A percentile compares a stretch with the other conserved stretches of the same genome.
phyloP scores from a whole-genome alignment of 768 basidiomycete species.

The Hericium coralloides region DNA sequence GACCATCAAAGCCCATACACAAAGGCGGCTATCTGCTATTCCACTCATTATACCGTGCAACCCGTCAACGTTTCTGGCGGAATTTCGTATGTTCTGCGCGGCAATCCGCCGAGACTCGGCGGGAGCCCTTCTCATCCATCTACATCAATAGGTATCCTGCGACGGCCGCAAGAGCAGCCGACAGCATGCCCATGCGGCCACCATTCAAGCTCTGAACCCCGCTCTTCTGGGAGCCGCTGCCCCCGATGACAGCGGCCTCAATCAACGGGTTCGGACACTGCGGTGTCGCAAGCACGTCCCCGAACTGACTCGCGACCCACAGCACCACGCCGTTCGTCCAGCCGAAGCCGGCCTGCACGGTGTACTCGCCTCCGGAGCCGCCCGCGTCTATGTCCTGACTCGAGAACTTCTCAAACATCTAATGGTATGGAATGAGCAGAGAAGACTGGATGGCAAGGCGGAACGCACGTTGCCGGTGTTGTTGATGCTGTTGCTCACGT shows the following conservation, averaged over 20 bases:
- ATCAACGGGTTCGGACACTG: constrained; percentile 42
- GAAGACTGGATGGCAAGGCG: not conserved
- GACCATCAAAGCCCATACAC: no score
- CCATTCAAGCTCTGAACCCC: no score
- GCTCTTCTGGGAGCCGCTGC: no score
- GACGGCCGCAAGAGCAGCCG: no score
- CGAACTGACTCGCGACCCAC: constrained; percentile 66
- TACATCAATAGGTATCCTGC: no score
- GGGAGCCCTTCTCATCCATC: no score
- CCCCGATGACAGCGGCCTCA: not conserved
- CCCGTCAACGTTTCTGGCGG: no score
- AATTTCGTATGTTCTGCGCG: no score
- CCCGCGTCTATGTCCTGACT: constrained; percentile 68
- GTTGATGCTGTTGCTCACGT: constrained; percentile 52
- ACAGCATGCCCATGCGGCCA: no score
- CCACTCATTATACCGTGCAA: no score
- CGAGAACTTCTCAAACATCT: constrained; percentile 92
- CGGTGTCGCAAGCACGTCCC: constrained; percentile 48
- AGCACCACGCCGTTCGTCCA: constrained; percentile 84
- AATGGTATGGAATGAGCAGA: not conserved
- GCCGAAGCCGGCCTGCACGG: constrained; percentile 75
- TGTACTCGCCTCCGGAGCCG: constrained; percentile 81
- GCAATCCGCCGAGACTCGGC: no score
- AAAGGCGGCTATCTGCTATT: no score
- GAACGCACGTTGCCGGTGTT: constrained; percentile 69